Conservation (phyloP, 108 stramenopile species). For the Pseudonitzschia delicatissima region DNA sequence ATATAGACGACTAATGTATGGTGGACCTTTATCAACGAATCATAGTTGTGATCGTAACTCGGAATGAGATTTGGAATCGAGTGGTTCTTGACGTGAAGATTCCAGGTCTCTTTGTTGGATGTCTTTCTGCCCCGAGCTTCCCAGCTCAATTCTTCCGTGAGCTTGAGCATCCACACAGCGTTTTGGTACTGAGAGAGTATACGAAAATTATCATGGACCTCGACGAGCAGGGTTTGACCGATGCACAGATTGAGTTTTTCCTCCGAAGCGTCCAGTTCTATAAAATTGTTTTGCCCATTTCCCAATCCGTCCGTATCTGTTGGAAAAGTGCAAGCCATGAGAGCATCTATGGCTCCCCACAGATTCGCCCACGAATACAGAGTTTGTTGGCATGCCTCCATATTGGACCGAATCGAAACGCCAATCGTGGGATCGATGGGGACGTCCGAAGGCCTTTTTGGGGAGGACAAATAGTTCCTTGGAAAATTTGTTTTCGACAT, state of each 20-base stretch:
- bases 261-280: not conserved
- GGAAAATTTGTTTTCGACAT: no score
- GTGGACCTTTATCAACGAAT: no score
- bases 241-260: not conserved
- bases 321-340: not conserved
- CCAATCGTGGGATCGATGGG: not conserved
- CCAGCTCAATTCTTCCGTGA: constrained; percentile 13
- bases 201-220: constrained; percentile 15
- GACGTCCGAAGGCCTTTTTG: no score
- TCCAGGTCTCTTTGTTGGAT: not conserved
- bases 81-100: constrained; percentile 18
- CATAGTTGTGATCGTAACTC: no score
- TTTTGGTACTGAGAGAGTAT: not conserved
- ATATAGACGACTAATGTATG: no score
- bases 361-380: not conserved
- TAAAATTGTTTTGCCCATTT: not conserved
- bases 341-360: no score
- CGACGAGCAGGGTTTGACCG: constrained; percentile 9
- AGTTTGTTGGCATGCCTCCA: not conserved
- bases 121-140: constrained; percentile 9
- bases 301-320: not conserved
- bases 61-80: constrained; percentile 2
- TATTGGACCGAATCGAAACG: not conserved
- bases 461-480: no score
- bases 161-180: constrained; percentile 16